Base-by-base conservation (phyloP, 1,139 yeast genomes). In the Hansenula lynferdii region DNA sequence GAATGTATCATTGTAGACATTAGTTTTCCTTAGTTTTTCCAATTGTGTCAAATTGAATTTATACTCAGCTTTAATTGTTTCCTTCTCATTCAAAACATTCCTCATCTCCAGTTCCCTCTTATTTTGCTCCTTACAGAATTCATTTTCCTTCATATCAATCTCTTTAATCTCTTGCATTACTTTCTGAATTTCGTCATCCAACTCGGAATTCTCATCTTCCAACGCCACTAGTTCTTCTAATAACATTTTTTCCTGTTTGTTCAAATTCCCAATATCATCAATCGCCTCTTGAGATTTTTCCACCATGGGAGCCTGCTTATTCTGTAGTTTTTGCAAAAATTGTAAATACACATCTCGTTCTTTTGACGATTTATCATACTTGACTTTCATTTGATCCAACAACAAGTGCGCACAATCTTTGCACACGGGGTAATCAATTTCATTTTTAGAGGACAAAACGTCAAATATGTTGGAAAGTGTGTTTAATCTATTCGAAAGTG, bases 341-440 rank as follows among this genome's bases (percentile, higher is more conserved):
- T 77, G 74, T 29, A 80, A 65, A 58, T 89, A 94, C 3, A 77
- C 72, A 40, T 90, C 96, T 50, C 94, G 79, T 51, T 92, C 97
- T 45, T 72, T 72, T 32, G 84, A 77, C 11, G 81, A 73, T 43
- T 80, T 86, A 43, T 85, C 92, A 56, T 84, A 85, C 50, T 82
- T 81, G 20, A 67, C 60, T 51, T 80, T 82, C 57, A 87, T 70
- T 42, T 80, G 81, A n/a, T 75, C 80, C 5, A 84, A 68, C 23
- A 90, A 60, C 22, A 74, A 57, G 31, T 72, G 77, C 4, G 95
- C 85, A 58, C 98, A 92, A 36, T 90, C 97, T 25, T 71, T 70
- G 50, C 97, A 90, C 14, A 94, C 76, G 0, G 98, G 98, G 53
- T 85, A 78, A 46, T 86, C 95, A n/a, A 90, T 72, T 43, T 82